phyloP scores from a whole-genome alignment of 148 eudicot genomes.

The Talinum fruticosum region DNA sequence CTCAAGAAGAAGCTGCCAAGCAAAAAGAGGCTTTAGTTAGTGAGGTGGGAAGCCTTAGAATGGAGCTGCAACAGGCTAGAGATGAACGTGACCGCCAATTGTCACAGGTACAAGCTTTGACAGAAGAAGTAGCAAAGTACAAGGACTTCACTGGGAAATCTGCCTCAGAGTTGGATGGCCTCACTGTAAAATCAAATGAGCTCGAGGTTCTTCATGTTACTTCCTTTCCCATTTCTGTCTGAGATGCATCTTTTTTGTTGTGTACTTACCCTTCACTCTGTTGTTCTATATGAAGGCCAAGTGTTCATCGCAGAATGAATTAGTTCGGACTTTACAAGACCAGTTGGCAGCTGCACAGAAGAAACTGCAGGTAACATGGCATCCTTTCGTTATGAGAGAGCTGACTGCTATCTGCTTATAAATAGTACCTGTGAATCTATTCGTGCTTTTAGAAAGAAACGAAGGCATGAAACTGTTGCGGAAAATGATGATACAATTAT shows the following conservation, averaged over 20 bases:
- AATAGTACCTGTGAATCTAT: not conserved
- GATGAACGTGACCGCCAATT: conserved; percentile 80
- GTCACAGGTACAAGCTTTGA: conserved; percentile 52
- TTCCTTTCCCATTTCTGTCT: not conserved
- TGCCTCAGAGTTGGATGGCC: conserved; percentile 53
- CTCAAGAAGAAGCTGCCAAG: conserved; percentile 64
- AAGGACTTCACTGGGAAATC: conserved; percentile 65
- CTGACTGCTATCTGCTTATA: not conserved
- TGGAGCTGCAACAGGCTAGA: conserved; percentile 70
- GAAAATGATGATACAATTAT: not conserved
- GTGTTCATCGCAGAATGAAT: conserved; percentile 63
- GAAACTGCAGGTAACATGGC: conserved; percentile 55
- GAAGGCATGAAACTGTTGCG: not conserved
- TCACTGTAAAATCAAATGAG: conserved; percentile 55
- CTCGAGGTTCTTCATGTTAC: conserved; percentile 51
- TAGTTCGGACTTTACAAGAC: conserved; percentile 58
- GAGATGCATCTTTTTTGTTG: not conserved
- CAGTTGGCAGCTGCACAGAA: conserved; percentile 67
- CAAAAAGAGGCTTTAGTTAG: conserved; percentile 66
- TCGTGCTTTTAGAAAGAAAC: not conserved
- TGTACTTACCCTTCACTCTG: conserved; percentile 5
- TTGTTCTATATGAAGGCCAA: conserved; percentile 44
- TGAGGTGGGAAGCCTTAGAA: conserved; percentile 64
- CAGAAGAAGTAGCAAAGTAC: conserved; percentile 56
- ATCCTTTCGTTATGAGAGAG: not conserved